phyloP scores from a whole-genome alignment of 345 rosid species.

The Lagerstroemia speciosa region DNA sequence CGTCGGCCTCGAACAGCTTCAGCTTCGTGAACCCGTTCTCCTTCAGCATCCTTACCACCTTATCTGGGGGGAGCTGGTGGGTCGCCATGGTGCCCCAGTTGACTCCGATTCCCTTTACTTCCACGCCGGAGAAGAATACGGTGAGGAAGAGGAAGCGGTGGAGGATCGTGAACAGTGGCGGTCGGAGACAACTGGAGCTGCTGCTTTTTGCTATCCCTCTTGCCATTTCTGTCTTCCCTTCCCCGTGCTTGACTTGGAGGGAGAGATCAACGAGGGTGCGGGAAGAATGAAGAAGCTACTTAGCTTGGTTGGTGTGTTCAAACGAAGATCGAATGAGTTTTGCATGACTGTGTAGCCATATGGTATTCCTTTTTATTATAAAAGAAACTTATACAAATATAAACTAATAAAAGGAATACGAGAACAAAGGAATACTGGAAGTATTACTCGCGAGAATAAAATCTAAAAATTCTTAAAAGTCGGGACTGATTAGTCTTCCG shows the following conservation, averaged over 20 bases:
- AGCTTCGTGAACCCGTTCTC: conserved; percentile 53
- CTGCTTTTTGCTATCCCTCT: background rate
- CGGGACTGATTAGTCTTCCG: no score
- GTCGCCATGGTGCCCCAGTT: conserved; percentile 83
- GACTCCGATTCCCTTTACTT: conserved; percentile 25
- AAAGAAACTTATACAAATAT: background rate
- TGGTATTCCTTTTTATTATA: background rate
- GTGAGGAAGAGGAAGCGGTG: background rate
- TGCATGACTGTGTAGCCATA: background rate
- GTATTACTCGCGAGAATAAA: no score
- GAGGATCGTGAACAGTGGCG: background rate
- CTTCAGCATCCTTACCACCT: conserved; percentile 49
- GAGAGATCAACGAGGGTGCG: background rate
- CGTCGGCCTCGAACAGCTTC: conserved; percentile 79
- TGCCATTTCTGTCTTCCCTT: background rate
- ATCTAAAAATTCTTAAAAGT: no score
- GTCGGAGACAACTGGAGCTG: background rate
- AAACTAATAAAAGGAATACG: no score
- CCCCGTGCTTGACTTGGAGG: background rate
- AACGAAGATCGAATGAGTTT: background rate
- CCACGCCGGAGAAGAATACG: background rate
- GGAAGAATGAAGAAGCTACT: background rate
- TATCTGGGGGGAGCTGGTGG: conserved; percentile 57
- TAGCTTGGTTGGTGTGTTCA: background rate
- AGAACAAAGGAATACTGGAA: no score